Evolutionary conservation across 345 rosid species (phyloP), one percentile per base, ranked within the genome.

Genomic region (Citrus sp.): DNA sequence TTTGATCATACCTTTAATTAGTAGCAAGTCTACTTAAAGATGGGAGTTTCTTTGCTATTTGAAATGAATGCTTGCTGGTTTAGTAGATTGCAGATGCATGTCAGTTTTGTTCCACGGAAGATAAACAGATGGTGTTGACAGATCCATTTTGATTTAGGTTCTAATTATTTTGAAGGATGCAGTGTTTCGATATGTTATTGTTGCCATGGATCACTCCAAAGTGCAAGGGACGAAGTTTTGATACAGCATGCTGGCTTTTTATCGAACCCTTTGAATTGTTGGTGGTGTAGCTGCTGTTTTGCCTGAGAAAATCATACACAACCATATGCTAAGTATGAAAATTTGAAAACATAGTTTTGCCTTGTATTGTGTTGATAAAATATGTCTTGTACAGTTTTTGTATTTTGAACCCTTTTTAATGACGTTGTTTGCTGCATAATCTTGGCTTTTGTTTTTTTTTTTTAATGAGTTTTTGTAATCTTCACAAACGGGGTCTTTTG

Each of bases 1-100:
- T 84, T 87, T 60, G 78, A 86, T 59, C 76, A 76, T 38, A 65
- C 82, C 65, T 82, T 80, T 32, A 72, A 67, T 76, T 75, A 82
- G 74, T 84, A 73, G 73, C 67, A 54, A 60, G 40, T 24, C 60
- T 30, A 70, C 38, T 71, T 71, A 64, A 64, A 80, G 84, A 54
- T 68, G 73, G 78, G 75, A 73, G 32, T 32, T 77, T 18, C 62
- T 7, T 61, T 75, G 71, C 73, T 21, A 67, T 63, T 7, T 60
- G 74, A 71, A 73, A 49, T 72, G 46, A 78, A 68, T 51, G 73
- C 55, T 68, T 79, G 71, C 76, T 75, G 76, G 63, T 60, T 56
- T 22, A 59, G 71, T 61, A 80, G 78, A 74, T 78, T 51, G 72
- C 70, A 63, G 83, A 74, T 77, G 49, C 77, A 30, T 70, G 72